Base-by-base conservation (phyloP, 208 protist genomes). In the Acanthamoeba sp. region DNA sequence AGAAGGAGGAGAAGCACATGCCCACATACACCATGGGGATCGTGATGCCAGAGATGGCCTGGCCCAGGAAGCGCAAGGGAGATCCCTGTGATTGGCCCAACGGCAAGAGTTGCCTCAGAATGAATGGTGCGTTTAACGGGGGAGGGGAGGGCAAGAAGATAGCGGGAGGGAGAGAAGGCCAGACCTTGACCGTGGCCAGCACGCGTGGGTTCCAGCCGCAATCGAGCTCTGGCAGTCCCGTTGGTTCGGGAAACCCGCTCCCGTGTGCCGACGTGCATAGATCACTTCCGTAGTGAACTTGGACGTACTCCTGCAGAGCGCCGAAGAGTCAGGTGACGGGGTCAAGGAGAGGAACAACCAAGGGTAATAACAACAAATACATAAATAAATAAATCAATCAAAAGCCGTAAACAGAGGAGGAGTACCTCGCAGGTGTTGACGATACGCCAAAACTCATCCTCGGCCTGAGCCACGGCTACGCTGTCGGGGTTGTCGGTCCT, bases 1-100 rank as follows among this genome's bases (percentile, higher is more conserved):
- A 97, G 69, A 98, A 98, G 7, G 95, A 90, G 20, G 95, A 96
- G 48, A 97, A 97, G 16, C 93, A 80, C 97, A 96, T 97, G 69
- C 97, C 97, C 3, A 97, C 42, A 73, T 98, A 98, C 10, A 97
- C 24, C 96, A 95, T 97, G 48, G 97, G 97, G 36, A 95, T 69
- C 87, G 90, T 93, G 12, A 93, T 62, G 34, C 90, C 90, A 5
- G 89, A 93, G 0, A 93, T 93, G 22, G 89, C 62, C 20, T 93
- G 62, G 45, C 89, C 89, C 66, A 93, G 40, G 38, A 82, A 93
- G 16, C 89, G 89, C 62, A 93, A 34, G 9, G 89, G 89, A 27
- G 89, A 93, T 9, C 89, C 89, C 66, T 93, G 48, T 4, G 18
- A 10, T 34, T 9, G 22, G 22, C 24, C 29, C n/a, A n/a, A n/a